A percentile compares a stretch with the other conserved stretches of the same genome.
Conservation (phyloP, 2,329 filamentous ascomycete genomes). For the Verticillium zaregamsianum region DNA sequence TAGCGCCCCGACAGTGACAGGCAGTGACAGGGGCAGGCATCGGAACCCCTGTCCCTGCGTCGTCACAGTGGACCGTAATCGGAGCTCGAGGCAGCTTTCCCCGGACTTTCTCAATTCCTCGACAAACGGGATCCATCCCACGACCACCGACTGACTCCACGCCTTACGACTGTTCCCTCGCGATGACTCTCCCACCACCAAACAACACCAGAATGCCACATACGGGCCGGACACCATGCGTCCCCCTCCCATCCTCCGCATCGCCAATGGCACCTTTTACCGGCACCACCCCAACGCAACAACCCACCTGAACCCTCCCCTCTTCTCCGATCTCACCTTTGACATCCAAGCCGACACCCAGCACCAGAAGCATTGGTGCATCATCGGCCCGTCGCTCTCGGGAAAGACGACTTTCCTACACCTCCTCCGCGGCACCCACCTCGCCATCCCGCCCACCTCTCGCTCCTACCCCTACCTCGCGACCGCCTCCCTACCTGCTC, state of each 20-base stretch:
- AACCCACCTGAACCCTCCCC: slow-evolving; percentile 57
- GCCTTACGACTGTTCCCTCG: not conserved
- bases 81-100: slow-evolving; percentile 1
- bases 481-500: slow-evolving; percentile 51
- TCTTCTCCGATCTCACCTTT: slow-evolving; percentile 71
- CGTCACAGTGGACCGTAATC: not conserved
- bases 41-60: not conserved
- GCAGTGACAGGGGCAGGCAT: not conserved
- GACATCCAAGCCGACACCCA: slow-evolving; percentile 54
- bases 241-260: slow-evolving; percentile 59
- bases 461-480: slow-evolving; percentile 77
- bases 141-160: not conserved
- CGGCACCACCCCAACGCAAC: slow-evolving; percentile 59
- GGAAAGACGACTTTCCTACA: slow-evolving; percentile 83
- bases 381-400: slow-evolving; percentile 74
- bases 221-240: not conserved
- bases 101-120: not conserved
- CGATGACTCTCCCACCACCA: not conserved
- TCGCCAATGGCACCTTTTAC: slow-evolving; percentile 80
- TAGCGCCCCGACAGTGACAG: too few species aligned
- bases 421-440: slow-evolving; percentile 68
- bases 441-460: slow-evolving; percentile 71
- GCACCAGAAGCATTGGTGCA: slow-evolving; percentile 67
- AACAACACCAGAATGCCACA: not conserved
- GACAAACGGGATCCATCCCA: not conserved